These are phyloP conservation scores for Aureobasidium sp. DNA, from an alignment of 2,329 filamentous ascomycete genomes.

Conservation along the genomic window DNA sequence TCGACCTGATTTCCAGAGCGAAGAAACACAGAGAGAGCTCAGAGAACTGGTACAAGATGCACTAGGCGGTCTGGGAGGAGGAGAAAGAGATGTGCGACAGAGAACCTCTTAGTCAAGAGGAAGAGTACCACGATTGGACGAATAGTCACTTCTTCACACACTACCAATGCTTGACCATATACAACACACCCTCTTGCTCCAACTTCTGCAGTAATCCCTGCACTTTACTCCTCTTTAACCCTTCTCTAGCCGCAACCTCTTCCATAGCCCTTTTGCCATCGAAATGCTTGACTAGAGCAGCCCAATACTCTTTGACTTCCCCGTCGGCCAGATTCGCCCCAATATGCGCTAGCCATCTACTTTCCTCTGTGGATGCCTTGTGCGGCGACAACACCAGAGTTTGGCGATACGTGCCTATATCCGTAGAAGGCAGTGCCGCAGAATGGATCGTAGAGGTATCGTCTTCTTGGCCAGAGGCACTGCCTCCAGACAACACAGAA, in stretches of 20 bases:
- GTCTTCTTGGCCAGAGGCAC: conserved; percentile 9
- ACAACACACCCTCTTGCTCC: conserved; percentile 23
- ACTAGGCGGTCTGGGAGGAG: conserved; percentile 44
- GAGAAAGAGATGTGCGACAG: conserved; percentile 5
- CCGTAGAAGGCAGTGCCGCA: conserved; percentile 12
- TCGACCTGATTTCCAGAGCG: conserved; percentile 83
- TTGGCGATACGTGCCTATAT: conserved; percentile 14
- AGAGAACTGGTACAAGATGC: conserved; percentile 84
- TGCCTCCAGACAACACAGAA: not conserved
- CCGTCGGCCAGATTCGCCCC: conserved; percentile 63
- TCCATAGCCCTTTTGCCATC: conserved; percentile 89
- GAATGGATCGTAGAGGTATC: not conserved
- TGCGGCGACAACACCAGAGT: conserved; percentile 23
- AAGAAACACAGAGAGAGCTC: conserved; percentile 82
- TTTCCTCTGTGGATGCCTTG: conserved; percentile 24
- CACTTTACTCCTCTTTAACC: conserved; percentile 80
- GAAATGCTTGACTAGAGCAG: conserved; percentile 83
- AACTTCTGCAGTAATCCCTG: conserved; percentile 21
- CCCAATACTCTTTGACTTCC: conserved; percentile 74
- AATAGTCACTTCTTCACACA: not conserved
- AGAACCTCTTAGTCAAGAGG: not conserved
- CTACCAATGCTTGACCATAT: conserved; percentile 25
- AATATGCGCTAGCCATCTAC: conserved; percentile 23
- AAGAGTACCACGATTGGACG: too few species aligned
- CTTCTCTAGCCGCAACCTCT: conserved; percentile 85